Conservation (phyloP, 768 basidiomycete species). For the Leccinum boreale region DNA sequence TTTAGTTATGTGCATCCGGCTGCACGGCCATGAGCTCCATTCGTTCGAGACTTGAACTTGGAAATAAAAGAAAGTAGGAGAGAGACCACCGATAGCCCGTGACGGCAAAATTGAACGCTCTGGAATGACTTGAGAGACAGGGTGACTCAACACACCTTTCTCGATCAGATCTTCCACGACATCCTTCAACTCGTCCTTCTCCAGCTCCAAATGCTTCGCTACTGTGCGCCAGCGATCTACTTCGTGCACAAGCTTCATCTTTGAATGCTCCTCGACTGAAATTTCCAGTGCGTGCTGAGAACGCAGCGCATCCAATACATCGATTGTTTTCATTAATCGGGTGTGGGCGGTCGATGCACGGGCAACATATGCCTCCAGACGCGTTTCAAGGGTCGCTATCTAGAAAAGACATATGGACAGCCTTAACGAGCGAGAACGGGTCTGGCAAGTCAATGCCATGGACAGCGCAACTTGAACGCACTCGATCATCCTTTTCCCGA, state of each 20-base stretch:
- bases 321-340: constrained; percentile 48
- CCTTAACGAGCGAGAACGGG: not conserved
- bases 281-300: constrained; percentile 41
- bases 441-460: not conserved
- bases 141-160: constrained; percentile 45
- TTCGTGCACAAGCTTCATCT: constrained; percentile 35
- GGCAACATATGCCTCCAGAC: constrained; percentile 36
- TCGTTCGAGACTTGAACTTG: constrained; percentile 46
- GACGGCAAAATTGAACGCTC: constrained; percentile 2
- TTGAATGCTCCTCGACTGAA: constrained; percentile 29
- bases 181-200: constrained; percentile 53
- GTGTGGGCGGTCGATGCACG: constrained; percentile 42
- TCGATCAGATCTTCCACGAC: constrained; percentile 51
- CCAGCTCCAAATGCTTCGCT: constrained; percentile 38
- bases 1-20: constrained; percentile 38
- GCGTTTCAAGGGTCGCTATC: constrained; percentile 29
- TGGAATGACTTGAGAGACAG: not conserved
- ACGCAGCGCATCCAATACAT: constrained; percentile 46
- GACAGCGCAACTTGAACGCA: constrained; percentile 5
- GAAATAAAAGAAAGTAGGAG: not conserved
- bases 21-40: constrained; percentile 45
- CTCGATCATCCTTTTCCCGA: constrained; percentile 28
- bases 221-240: constrained; percentile 34
- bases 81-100: not conserved
- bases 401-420: constrained; percentile 5